Evolutionary conservation across 768 basidiomycete species (phyloP), one percentile per base, ranked within the genome.

Genomic region (Kwoniella botswanensis): DNA sequence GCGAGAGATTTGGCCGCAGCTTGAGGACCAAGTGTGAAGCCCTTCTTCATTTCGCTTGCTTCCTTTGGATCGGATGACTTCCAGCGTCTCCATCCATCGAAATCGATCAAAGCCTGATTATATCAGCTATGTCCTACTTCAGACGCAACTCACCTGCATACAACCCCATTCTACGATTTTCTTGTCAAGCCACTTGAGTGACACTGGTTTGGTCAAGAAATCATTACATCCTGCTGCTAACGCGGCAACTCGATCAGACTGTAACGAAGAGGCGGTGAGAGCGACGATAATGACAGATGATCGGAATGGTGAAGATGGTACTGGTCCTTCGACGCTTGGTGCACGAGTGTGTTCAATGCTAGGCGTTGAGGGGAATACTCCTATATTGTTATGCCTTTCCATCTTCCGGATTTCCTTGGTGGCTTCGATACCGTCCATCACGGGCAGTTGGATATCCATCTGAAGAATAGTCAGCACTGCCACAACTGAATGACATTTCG

Each of bases 381-480:
- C 90, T 56, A 89, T 88, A 58, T 88, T 85, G 61, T 89, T 88
- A 46, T 84, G 71, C 76, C 89, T 91, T 81, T 98, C 96, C 54
- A 95, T 84, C 65, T 90, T 88, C 63, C 97, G 88, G 69, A 99
- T 99, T 82, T 95, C 93, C 77, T 94, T 94, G 3, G 97, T 99
- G 7, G 97, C 97, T 81, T 93, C 89, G 60, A 98, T 97, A 43
- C 97, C 97, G 84, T 96, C 93, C 92, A 97, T 98, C 76, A 98
- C 90, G 10, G 97, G 97, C 89, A 99, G 94, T 84, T 98, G 96
- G 65, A 99, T 98, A 85, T 99, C 97, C 97, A 99, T 99, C 96
- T 98, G 3, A 11, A 54, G 12, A 35, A 43, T 50, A 9, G 26
- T 60, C 46, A 68, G 44, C 57, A 22, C 21, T 43, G 44, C 52